Base-by-base conservation (phyloP, 768 basidiomycete genomes). In the Mycena galericulata region DNA sequence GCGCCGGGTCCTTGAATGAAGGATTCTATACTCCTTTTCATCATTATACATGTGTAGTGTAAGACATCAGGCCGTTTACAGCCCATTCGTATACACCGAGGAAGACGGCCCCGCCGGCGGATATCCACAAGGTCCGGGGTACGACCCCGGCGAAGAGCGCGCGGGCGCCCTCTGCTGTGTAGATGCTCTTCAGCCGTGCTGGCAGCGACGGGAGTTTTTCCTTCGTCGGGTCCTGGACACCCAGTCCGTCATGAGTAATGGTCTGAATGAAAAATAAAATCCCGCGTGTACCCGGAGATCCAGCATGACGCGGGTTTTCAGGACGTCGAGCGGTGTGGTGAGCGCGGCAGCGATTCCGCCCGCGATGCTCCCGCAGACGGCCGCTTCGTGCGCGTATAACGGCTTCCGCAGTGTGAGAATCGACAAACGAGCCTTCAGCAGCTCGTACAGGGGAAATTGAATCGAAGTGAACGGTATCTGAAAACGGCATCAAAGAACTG, bases 231-330 rank as follows among this genome's bases (percentile, higher is more conserved):
- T 86, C 84, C 90, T 92, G 71, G 54, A 15, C 46, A 30, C 24
- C 53, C 1, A 17, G 60, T 55, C 9, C 47, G 24, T 47, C 20
- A 14, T 29, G 27, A 54, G 6, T 68, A 1, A 20, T n/a, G 26
- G 11, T 17, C n/a, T 10, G 29, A 14, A 50, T 8, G n/a, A 34
- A 27, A 55, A 49, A 53, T 15, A 50, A 45, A 27, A 26, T 17
- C 17, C 22, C 15, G 36, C 1, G 67, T 88, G 60, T 72, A 96
- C 96, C 75, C 91, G 85, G 59, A 93, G 84, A 74, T 97, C 96
- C 10, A 99, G 86, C 98, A 99, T 99, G 47, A 98, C 92, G 20
- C 98, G 88, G 1, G 98, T 99, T 78, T 99, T 99, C 36, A 98
- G 86, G 2, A 99, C 98, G 75, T 99, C 98, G 32, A 99, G 83